Base-by-base conservation (phyloP, 495 filamentous ascomycete species). In the Hyaloscypha variabilis region DNA sequence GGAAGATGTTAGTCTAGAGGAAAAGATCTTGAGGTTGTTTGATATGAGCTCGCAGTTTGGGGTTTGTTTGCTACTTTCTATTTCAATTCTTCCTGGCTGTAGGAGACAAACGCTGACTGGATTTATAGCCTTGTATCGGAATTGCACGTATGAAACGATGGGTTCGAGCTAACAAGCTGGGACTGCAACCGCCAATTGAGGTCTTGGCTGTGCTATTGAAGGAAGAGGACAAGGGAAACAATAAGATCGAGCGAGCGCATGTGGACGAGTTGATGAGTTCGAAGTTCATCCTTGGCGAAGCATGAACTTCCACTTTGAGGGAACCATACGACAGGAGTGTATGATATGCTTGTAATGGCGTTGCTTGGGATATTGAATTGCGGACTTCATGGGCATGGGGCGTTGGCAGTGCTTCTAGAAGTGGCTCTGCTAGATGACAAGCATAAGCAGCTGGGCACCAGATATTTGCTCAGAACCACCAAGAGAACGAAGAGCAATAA, bases 1-100 rank as follows among this genome's bases (percentile, higher is more conserved):
- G 77, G 73, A 85, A 66, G 89, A 79, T 3, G 73, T 99, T 58
- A 79, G 81, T 5, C 68, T 91, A 11, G 81, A 90, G 50, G 95
- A 97, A 82, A 94, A 92, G 81, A 88, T 97, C 53, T 79, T 94
- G 67, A 78, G 94, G 67, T 89, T 96, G 71, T 99, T 92, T 77
- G 95, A 99, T 74, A 85, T 96, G 49, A 91, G 86, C 58, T 88
- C 81, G 66, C 91, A 96, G 74, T 99, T 91, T 76, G 95, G 95
- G 64, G 93, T 96, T 85, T 75, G 91, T 88, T 21, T 60, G 60
- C 28, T 31, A 34, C 54, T 29, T 52, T 19, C 24, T 39, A 52
- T 25, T 55, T 39, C n/a, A 24, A 24, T 13, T 11, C 6, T 36
- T 14, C 11, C 21, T 25, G 28, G 23, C 58, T 19, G 56, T n/a